Percentiles rank a stretch among this genome's conserved stretches.
phyloP scores from a whole-genome alignment of 495 filamentous ascomycete species.

The Penicillium mononematosum region DNA sequence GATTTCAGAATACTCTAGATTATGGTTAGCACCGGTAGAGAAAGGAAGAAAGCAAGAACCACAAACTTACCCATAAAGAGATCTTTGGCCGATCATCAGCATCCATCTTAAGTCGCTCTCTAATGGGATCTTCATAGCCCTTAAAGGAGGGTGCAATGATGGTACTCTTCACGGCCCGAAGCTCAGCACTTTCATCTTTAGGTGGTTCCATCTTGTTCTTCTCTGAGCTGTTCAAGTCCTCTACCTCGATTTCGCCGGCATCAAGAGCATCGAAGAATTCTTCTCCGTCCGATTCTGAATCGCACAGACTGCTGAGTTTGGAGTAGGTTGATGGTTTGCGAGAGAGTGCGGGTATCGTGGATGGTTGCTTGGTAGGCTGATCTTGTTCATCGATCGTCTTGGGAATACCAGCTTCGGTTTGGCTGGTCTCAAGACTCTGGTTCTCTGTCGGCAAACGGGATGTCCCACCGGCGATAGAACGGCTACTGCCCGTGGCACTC shows the following conservation, averaged over 20 bases:
- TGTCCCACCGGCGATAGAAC: constrained; percentile 36
- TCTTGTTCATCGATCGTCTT: constrained; percentile 10
- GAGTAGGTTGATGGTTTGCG: constrained; percentile 36
- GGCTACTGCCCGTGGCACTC: constrained; percentile 49
- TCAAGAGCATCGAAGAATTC: constrained; percentile 98
- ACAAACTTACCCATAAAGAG: constrained; percentile 79
- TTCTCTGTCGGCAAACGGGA: constrained; percentile 24
- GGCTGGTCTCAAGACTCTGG: constrained; percentile 19
- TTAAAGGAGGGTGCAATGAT: constrained; percentile 75
- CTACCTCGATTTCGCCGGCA: constrained; percentile 83
- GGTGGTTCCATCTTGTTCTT: constrained; percentile 46
- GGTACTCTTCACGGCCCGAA: constrained; percentile 47
- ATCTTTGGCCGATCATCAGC: constrained; percentile 91
- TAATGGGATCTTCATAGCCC: constrained; percentile 85
- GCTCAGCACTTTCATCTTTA: constrained; percentile 44
- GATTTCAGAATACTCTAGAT: constrained; percentile 92
- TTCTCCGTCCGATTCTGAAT: constrained; percentile 81
- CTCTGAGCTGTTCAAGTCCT: constrained; percentile 49
- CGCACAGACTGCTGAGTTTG: constrained; percentile 55
- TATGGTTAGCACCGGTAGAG: constrained; percentile 21
- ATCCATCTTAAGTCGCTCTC: constrained; percentile 81
- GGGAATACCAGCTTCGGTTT: constrained; percentile 10
- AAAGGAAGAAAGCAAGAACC: neutral
- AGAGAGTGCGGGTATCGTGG: constrained; percentile 16
- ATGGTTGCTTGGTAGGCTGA: constrained; percentile 10